Conservation (phyloP, 2,329 filamentous ascomycete genomes). For the Colletotrichum sp. region DNA sequence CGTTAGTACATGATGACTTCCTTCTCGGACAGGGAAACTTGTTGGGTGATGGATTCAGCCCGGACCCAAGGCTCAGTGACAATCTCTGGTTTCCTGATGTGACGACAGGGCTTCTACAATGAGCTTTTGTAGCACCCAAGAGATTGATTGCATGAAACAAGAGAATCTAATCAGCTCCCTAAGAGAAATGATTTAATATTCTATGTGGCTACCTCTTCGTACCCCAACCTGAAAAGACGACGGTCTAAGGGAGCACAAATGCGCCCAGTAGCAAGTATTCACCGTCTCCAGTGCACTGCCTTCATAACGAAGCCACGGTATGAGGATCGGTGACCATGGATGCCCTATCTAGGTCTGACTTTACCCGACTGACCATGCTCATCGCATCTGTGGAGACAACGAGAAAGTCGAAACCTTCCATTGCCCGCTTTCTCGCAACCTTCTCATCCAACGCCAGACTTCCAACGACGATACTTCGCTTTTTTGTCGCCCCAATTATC, state of each 20-base stretch:
- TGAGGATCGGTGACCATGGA: neutral
- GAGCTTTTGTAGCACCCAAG: neutral
- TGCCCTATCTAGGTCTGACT: neutral
- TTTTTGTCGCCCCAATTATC: neutral
- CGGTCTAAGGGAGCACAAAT: rapidly evolving
- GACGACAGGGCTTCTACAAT: neutral
- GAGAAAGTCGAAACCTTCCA: neutral
- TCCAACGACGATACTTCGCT: neutral
- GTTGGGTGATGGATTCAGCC: neutral
- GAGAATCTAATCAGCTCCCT: neutral
- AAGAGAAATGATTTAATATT: neutral
- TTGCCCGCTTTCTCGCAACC: neutral
- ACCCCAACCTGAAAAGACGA: neutral
- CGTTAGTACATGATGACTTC: neutral
- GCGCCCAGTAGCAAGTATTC: no score
- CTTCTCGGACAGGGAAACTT: neutral
- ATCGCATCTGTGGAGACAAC: neutral
- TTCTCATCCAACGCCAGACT: neutral
- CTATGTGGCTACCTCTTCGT: neutral
- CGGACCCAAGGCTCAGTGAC: neutral
- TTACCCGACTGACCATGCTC: neutral
- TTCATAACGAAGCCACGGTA: neutral
- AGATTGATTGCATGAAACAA: neutral
- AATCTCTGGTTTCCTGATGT: neutral
- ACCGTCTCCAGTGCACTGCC: no score